Percentiles rank a stretch among this genome's conserved stretches.
Conservation (phyloP, 768 basidiomycete species). For the Mycena venus region DNA sequence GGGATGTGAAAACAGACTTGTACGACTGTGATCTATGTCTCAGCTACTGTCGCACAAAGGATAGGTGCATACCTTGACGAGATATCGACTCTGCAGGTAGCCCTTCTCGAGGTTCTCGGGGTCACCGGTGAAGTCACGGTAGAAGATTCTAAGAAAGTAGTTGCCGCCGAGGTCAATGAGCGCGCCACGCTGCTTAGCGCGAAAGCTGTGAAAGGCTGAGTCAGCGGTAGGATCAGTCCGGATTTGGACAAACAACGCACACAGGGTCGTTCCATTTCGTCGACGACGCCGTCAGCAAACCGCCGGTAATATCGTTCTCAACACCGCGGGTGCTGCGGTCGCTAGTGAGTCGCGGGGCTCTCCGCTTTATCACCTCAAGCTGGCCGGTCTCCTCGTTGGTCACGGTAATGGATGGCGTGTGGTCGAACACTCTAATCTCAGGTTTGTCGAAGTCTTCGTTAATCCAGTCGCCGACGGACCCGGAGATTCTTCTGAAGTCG, state of each 20-base stretch:
- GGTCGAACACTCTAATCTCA: constrained; percentile 6
- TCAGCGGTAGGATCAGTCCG: background rate
- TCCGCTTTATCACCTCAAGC: background rate
- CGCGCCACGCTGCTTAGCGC: background rate
- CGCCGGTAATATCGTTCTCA: constrained; percentile 6
- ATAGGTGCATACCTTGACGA: background rate
- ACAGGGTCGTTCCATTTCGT: background rate
- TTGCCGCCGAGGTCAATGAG: background rate
- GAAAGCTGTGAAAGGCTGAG: background rate
- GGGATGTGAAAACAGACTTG: constrained; percentile 1
- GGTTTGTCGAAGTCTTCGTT: constrained; percentile 7
- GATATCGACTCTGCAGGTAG: constrained; percentile 17
- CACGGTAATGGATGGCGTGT: background rate
- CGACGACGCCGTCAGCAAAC: background rate
- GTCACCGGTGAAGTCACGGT: constrained; percentile 1
- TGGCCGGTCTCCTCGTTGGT: background rate
- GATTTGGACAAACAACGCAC: constrained; percentile 2
- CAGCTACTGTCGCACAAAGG: no score
- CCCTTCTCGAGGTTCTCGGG: background rate
- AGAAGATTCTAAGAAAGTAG: constrained; percentile 8
- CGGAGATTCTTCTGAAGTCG: background rate
- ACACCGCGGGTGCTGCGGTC: constrained; percentile 2
- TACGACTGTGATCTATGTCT: background rate
- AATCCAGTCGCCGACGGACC: background rate
- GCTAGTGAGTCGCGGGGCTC: background rate